phyloP scores from a whole-genome alignment of 768 basidiomycete species.

The Tephrocybe rancida region DNA sequence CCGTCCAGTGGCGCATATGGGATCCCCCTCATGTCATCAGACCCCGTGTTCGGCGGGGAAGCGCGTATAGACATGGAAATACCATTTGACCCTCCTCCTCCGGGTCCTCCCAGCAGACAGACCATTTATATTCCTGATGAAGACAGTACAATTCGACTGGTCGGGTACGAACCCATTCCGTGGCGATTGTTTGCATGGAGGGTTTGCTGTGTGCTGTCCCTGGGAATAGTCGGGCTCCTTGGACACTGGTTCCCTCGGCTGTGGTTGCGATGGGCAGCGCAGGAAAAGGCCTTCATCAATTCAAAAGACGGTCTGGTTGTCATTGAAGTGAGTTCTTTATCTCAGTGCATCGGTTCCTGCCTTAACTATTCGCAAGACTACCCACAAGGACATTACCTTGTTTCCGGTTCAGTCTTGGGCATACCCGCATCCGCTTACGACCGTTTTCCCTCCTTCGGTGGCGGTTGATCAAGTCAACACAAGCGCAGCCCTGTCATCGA shows the following conservation, averaged over 20 bases:
- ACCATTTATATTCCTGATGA: slow-evolving; percentile 87
- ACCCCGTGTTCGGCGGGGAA: slow-evolving; percentile 85
- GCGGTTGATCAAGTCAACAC: slow-evolving; percentile 31
- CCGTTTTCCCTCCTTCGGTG: slow-evolving; percentile 64
- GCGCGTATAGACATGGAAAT: slow-evolving; percentile 81
- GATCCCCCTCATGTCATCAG: slow-evolving; percentile 70
- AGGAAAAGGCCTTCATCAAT: slow-evolving; percentile 81
- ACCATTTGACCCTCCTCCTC: slow-evolving; percentile 72
- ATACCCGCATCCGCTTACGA: slow-evolving; percentile 80
- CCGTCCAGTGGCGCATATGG: slow-evolving; percentile 46
- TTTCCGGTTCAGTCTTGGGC: slow-evolving; percentile 67
- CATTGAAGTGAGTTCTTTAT: slow-evolving; percentile 70
- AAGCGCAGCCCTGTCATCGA: slow-evolving; percentile 7
- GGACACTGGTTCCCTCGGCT: slow-evolving; percentile 93
- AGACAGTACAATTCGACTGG: slow-evolving; percentile 83
- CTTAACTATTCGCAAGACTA: slow-evolving; percentile 58
- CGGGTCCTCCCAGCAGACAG: slow-evolving; percentile 85
- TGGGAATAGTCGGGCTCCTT: slow-evolving; percentile 76
- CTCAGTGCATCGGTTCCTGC: neutral
- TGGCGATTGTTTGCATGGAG: slow-evolving; percentile 76
- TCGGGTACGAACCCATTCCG: slow-evolving; percentile 74
- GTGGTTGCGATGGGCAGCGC: slow-evolving; percentile 88
- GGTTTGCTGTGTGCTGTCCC: slow-evolving; percentile 60
- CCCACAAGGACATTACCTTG: slow-evolving; percentile 80
- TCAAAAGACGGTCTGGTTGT: slow-evolving; percentile 75